Conservation (phyloP, 2,329 filamentous ascomycete species). For the Tympanopsis confertula region DNA sequence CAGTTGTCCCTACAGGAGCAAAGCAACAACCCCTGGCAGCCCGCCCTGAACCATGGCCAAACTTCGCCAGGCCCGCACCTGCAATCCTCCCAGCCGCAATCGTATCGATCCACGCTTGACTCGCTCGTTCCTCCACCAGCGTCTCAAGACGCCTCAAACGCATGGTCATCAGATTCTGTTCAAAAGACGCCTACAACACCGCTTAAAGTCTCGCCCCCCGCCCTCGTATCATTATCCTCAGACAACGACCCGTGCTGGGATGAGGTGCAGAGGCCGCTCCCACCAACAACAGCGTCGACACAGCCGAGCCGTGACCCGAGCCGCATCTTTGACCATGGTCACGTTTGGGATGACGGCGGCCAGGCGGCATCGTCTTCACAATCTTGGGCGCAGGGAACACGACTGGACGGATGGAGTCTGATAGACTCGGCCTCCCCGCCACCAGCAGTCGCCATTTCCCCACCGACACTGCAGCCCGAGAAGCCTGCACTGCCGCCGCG, state of each 20-base stretch:
- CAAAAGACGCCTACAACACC: too few species aligned
- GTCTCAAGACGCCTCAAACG: background rate
- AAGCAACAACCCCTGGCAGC: conserved; percentile 32
- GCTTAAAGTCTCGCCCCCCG: too few species aligned
- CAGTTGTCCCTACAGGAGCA: conserved; percentile 28
- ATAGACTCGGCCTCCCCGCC: too few species aligned
- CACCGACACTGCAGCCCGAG: conserved; percentile 16
- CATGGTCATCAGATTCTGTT: background rate
- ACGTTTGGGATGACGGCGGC: background rate
- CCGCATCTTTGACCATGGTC: background rate
- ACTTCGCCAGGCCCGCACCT: conserved; percentile 2
- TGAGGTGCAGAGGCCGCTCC: background rate
- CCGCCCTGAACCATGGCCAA: conserved; percentile 11
- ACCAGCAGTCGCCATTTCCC: conserved; percentile 25
- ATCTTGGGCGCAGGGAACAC: background rate
- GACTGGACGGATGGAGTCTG: too few species aligned
- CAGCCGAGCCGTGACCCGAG: background rate
- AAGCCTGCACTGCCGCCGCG: conserved; percentile 2
- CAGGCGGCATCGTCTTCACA: background rate
- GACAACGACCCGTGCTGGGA: background rate
- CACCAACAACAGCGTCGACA: background rate
- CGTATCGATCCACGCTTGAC: background rate
- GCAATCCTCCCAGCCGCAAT: conserved; percentile 8
- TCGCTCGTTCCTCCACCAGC: background rate
- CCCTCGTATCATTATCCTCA: background rate